phyloP scores from a whole-genome alignment of 2,329 filamentous ascomycete species.

The Bertia moriformis region DNA sequence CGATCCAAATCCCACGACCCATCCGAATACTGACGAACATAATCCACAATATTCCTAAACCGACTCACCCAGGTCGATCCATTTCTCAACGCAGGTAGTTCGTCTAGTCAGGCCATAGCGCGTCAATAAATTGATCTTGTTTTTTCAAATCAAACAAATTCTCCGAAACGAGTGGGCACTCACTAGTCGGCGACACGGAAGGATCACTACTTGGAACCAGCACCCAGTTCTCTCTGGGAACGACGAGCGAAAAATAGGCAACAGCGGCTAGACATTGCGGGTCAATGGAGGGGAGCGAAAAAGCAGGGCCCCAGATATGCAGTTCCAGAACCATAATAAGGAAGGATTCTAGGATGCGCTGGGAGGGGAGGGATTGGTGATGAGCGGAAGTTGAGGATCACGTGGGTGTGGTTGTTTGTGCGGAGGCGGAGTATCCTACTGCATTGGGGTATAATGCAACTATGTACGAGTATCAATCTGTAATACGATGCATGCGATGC shows the following conservation, averaged over 20 bases:
- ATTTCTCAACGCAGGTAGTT: conserved; percentile 41
- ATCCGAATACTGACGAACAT: conserved; percentile 26
- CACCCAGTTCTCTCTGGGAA: conserved; percentile 48
- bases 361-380: background rate
- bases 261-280: conserved; percentile 77
- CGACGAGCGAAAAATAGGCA: conserved; percentile 54
- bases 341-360: too few species aligned
- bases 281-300: conserved; percentile 79
- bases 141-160: too few species aligned
- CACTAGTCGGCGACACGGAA: conserved; percentile 56
- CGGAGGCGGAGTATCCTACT: background rate
- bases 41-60: conserved; percentile 35
- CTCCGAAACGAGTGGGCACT: conserved; percentile 14
- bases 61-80: conserved; percentile 34
- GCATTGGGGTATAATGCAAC: background rate
- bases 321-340: conserved; percentile 46
- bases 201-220: conserved; percentile 63
- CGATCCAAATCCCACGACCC: conserved; percentile 31
- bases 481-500: background rate
- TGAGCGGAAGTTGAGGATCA: background rate
- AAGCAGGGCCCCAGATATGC: conserved; percentile 81
- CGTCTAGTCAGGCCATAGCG: conserved; percentile 28
- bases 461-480: too few species aligned
- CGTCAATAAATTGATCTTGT: conserved; percentile 1
- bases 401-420: background rate